phyloP scores from a whole-genome alignment of 371 early-diverging fungal genomes.

The Rhizomucor miehei region DNA sequence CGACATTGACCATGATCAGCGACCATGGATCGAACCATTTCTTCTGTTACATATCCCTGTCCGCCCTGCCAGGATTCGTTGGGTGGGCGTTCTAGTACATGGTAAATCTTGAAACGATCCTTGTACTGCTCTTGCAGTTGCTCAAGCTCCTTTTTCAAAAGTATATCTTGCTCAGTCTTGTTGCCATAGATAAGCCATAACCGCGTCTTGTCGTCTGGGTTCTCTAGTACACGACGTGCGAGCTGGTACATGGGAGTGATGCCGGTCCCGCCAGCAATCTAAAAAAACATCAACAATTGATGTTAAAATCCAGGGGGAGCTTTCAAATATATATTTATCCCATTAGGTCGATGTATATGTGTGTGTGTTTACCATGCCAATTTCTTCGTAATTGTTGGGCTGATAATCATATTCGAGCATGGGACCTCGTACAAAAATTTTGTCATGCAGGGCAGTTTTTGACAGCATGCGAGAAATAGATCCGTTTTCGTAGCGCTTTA shows the following conservation, averaged over 20 bases:
- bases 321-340: too few relatives aligned
- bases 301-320: too few relatives aligned
- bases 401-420: constrained; percentile 48
- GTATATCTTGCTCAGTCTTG: constrained; percentile 80
- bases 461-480: constrained; percentile 51
- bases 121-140: constrained; percentile 63
- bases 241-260: constrained; percentile 95
- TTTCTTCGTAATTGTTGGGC: constrained; percentile 33
- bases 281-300: not conserved
- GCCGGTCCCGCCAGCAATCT: constrained; percentile 92
- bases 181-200: constrained; percentile 89
- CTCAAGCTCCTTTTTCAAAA: constrained; percentile 82
- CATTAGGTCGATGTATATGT: too few relatives aligned
- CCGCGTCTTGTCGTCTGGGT: constrained; percentile 72
- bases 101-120: constrained; percentile 77
- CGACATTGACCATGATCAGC: constrained; percentile 14
- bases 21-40: constrained; percentile 67
- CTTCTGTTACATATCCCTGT: constrained; percentile 77
- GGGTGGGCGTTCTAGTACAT: constrained; percentile 82
- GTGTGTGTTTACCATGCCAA: constrained; percentile 61
- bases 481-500: constrained; percentile 60
- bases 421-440: constrained; percentile 60
- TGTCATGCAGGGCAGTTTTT: constrained; percentile 35
- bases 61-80: constrained; percentile 72
- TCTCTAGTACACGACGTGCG: constrained; percentile 71